A percentile compares a stretch with the other conserved stretches of the same genome.
phyloP scores from a whole-genome alignment of 139 green algal genomes.

The Coccomyxa sp. region DNA sequence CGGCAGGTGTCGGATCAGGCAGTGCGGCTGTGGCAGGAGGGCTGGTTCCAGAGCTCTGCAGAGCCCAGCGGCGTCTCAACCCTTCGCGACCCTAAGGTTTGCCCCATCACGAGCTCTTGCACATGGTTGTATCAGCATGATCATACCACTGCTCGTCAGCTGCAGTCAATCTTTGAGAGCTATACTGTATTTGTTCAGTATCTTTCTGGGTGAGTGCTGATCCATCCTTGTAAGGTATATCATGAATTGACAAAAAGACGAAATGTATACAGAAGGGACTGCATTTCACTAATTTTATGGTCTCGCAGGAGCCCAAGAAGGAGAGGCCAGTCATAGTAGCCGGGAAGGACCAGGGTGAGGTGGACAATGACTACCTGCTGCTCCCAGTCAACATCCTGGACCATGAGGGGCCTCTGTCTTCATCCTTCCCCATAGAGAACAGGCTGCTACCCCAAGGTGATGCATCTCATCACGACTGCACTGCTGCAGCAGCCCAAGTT shows the following conservation, averaged over 20 bases:
- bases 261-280: too few relatives aligned
- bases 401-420: conserved; percentile 73
- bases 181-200: not conserved
- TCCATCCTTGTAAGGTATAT: not conserved
- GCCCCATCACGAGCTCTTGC: too few relatives aligned
- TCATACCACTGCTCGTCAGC: too few relatives aligned
- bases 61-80: conserved; percentile 24
- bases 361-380: conserved; percentile 98
- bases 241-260: not conserved
- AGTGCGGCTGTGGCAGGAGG: conserved; percentile 71
- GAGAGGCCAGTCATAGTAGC: conserved; percentile 74
- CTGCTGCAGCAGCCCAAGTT: too few relatives aligned
- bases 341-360: conserved; percentile 80
- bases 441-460: conserved; percentile 72
- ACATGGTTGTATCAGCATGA: too few relatives aligned
- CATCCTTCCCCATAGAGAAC: conserved; percentile 93
- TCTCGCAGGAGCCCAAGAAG: conserved; percentile 53
- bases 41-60: conserved; percentile 62
- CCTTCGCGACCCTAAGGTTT: conserved; percentile 45
- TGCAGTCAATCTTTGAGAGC: not conserved
- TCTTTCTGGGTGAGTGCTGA: too few relatives aligned
- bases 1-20: conserved; percentile 64
- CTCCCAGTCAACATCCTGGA: conserved; percentile 85
- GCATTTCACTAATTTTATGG: not conserved
- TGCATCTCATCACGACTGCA: too few relatives aligned